Percentiles rank a stretch among this genome's conserved stretches.
phyloP scores from a whole-genome alignment of 2,329 filamentous ascomycete species.

The Alternaria ventricosa region DNA sequence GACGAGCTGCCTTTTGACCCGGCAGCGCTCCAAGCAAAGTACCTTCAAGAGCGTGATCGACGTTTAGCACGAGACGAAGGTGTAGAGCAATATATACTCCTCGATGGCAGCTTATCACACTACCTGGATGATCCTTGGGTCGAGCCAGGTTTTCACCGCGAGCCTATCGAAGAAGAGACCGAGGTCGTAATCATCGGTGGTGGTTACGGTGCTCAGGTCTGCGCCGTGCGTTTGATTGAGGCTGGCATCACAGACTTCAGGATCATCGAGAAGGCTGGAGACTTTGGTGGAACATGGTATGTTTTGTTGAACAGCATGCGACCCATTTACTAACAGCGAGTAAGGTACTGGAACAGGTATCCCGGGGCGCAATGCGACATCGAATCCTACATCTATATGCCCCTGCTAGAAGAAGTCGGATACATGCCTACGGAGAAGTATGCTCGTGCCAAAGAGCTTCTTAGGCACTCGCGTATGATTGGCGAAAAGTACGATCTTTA shows the following conservation, averaged over 20 bases:
- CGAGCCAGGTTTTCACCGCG: conserved; percentile 29
- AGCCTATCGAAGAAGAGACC: conserved; percentile 35
- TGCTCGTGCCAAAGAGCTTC: conserved; percentile 54
- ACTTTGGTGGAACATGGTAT: conserved; percentile 56
- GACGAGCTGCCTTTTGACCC: conserved; percentile 34
- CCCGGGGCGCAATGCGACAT: conserved; percentile 32
- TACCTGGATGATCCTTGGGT: conserved; percentile 41
- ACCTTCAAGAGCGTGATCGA: conserved; percentile 37
- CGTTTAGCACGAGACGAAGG: conserved; percentile 33
- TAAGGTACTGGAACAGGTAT: conserved; percentile 53
- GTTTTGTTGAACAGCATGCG: not conserved
- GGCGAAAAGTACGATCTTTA: conserved; percentile 54
- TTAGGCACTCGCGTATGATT: conserved; percentile 55
- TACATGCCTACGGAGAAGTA: conserved; percentile 64
- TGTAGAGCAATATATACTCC: conserved; percentile 35
- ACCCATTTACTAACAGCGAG: conserved; percentile 7
- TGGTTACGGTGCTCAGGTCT: conserved; percentile 54
- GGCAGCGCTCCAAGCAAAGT: conserved; percentile 33
- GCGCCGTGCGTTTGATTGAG: conserved; percentile 47
- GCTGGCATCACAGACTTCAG: conserved; percentile 43
- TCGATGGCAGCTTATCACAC: conserved; percentile 33
- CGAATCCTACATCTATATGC: conserved; percentile 41
- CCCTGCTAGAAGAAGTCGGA: conserved; percentile 25
- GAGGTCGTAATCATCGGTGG: conserved; percentile 52
- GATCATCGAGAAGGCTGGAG: conserved; percentile 53